Evolutionary conservation across 2,329 filamentous ascomycete genomes (phyloP), one percentile per base, ranked within the genome.

Genomic region (Arachnomyces sp.): DNA sequence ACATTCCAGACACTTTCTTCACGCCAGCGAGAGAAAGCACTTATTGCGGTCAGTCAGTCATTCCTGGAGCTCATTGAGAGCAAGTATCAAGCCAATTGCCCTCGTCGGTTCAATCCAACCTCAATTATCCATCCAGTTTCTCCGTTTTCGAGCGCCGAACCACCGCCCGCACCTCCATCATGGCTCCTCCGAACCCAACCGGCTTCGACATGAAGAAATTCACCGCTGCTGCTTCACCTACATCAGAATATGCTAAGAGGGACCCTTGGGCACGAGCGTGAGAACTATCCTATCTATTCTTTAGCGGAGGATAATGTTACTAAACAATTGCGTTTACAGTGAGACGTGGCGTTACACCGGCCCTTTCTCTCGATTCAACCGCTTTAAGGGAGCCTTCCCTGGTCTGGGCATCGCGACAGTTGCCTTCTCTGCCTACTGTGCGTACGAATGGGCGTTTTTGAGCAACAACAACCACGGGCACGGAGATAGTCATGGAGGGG

Each of bases 281-380:
- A 53, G 73, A 54, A 42, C 34, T 16, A 17, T 13, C 25, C 13
- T 20, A 45, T 43, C 39, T 12, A 18, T 31, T 12, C 20, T 36
- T 14, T 35, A 32, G 34, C 16, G 9, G 4, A n/a, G 44, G 16
- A 29, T 18, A 34, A 36, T 32, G 9, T 34, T 32, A 33, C 45
- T 58, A 43, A 57, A 53, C 36, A 31, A 5, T 32, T 25, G 8
- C 43, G 20, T 17, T 12, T 29, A 49, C 62, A 98, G 92, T 60
- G 92, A 98, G 72, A 77, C 84, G 60, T 98, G 92, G 92, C 78
- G 92, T 66, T 95, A 94, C 73, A 81, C 76, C 28, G 92, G 90
- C 48, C 81, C 78, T 40, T 96, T 95, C 73, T 82, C 81, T 50
- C 79, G 90, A 55, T 84, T 73, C 70, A 94, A 94, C 70, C 83